phyloP scores from a whole-genome alignment of 176 grass and related monocot species.

The Oryza coarctata region DNA sequence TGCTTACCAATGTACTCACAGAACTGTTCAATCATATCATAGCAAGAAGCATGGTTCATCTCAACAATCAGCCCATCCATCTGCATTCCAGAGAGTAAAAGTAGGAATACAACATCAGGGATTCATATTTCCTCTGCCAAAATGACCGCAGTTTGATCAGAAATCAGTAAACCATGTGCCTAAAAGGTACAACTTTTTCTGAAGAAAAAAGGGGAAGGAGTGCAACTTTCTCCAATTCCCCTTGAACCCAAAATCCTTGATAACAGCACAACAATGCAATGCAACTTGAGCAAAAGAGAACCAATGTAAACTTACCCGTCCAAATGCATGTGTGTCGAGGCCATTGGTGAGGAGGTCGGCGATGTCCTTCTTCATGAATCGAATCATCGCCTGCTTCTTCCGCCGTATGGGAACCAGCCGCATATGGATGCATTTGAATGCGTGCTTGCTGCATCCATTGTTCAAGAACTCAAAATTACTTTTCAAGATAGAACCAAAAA shows the following conservation, averaged over 20 bases:
- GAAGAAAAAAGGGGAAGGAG: neutral
- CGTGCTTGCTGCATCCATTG: constrained; percentile 53
- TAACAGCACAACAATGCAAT: neutral
- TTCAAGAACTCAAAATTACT: neutral
- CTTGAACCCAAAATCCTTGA: neutral
- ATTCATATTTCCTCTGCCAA: neutral
- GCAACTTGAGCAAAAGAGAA: neutral
- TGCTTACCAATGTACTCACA: constrained; percentile 65
- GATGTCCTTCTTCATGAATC: constrained; percentile 90
- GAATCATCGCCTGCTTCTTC: constrained; percentile 79
- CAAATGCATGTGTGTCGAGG: constrained; percentile 67
- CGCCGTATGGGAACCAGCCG: constrained; percentile 63
- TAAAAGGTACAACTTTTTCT: neutral
- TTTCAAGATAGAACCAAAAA: neutral
- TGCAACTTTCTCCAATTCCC: neutral
- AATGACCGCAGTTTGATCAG: neutral
- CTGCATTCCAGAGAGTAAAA: constrained; percentile 33
- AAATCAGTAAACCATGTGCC: neutral
- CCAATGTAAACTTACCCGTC: constrained; percentile 43
- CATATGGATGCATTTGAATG: constrained; percentile 71
- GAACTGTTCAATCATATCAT: constrained; percentile 74
- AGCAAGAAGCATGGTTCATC: constrained; percentile 68
- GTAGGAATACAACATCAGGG: neutral
- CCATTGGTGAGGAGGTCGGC: constrained; percentile 79
- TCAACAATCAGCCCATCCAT: constrained; percentile 70